phyloP scores from a whole-genome alignment of 306 rosid species.

The Senna siamea region DNA sequence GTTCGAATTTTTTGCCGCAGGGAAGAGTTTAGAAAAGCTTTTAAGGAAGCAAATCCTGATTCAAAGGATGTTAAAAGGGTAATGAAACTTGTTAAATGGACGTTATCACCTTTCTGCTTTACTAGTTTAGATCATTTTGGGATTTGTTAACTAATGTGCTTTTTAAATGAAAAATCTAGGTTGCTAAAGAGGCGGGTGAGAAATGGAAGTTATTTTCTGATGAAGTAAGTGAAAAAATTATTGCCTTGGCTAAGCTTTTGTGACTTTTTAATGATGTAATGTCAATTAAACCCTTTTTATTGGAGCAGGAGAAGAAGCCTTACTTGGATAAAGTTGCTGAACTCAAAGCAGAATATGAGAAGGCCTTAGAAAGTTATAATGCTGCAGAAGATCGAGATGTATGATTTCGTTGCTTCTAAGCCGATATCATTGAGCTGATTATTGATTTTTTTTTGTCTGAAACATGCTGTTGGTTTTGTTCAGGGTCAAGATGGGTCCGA shows the following conservation, averaged over 20 bases:
- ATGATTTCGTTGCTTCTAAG: constrained; percentile 1
- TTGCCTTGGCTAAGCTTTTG: neutral
- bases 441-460: neutral
- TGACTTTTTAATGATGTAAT: neutral
- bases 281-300: neutral
- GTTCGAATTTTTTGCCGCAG: constrained; percentile 33
- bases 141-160: neutral
- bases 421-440: neutral
- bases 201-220: constrained; percentile 80
- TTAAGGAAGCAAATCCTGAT: constrained; percentile 75
- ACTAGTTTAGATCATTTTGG: neutral
- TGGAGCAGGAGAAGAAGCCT: constrained; percentile 74
- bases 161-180: constrained; percentile 42
- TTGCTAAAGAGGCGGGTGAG: constrained; percentile 81
- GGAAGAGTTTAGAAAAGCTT: constrained; percentile 76
- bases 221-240: constrained; percentile 52
- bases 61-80: constrained; percentile 75
- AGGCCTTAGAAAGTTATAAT: constrained; percentile 52
- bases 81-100: neutral
- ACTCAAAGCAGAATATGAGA: constrained; percentile 70
- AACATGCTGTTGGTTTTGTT: neutral
- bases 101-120: neutral
- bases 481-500: constrained; percentile 63
- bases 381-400: constrained; percentile 56
- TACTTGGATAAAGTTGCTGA: constrained; percentile 74